A percentile compares a stretch with the other conserved stretches of the same genome.
These are phyloP conservation scores for Colletotrichum costaricense DNA, from an alignment of 2,329 filamentous ascomycete species.

Conservation along the genomic window DNA sequence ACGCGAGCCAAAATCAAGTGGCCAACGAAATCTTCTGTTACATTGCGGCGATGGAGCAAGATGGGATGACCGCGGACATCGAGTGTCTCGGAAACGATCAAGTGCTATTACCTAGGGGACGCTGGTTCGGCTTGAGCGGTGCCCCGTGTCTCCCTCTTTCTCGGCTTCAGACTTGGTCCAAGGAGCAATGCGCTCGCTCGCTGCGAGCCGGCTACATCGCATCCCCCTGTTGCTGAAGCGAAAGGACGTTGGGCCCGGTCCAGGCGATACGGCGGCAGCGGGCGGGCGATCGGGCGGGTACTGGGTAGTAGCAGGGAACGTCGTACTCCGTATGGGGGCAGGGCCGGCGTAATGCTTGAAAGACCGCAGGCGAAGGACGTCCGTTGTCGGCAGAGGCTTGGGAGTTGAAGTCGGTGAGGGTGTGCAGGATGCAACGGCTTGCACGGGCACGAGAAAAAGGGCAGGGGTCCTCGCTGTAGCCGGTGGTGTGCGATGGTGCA, in stretches of 20 bases:
- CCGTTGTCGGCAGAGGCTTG: conserved; percentile 32
- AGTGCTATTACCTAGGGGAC: conserved; percentile 10
- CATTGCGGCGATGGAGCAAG: conserved; percentile 6
- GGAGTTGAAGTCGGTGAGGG: conserved; percentile 28
- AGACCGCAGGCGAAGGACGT: not conserved
- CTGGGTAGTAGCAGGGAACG: not conserved
- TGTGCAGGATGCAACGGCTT: conserved; percentile 1
- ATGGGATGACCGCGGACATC: conserved; percentile 27
- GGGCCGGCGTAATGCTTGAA: not conserved
- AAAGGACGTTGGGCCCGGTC: conserved; percentile 1
- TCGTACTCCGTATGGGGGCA: not conserved
- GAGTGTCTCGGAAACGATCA: conserved; percentile 28
- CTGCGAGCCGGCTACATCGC: not conserved
- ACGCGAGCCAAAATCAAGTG: conserved; percentile 14
- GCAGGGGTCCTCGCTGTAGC: conserved; percentile 29
- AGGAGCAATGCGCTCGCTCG: not conserved
- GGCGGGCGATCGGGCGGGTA: not conserved
- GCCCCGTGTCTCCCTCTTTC: not conserved
- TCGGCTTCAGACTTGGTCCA: not conserved
- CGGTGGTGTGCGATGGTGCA: conserved; percentile 11
- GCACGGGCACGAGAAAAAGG: not conserved
- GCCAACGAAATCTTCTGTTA: not conserved
- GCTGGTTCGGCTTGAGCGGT: conserved; percentile 24
- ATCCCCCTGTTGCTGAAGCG: not conserved
- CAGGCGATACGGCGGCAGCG: not conserved